A percentile compares a stretch with the other conserved stretches of the same genome.
Conservation (phyloP, 2,329 filamentous ascomycete genomes). For the Arthroderma sp. region DNA sequence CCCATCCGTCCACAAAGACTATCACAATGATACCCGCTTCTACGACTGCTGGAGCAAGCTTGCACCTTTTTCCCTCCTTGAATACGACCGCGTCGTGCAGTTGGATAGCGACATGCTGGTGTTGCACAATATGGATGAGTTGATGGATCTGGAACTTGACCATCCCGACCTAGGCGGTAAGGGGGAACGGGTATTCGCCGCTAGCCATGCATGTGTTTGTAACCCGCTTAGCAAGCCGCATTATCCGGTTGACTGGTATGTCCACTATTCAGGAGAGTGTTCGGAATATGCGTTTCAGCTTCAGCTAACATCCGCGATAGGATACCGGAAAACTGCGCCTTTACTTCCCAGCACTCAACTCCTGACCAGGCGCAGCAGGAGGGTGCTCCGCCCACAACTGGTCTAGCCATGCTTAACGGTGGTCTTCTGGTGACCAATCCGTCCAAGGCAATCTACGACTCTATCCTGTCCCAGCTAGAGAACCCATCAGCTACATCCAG, state of each 20-base stretch:
- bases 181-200: slow-evolving; percentile 61
- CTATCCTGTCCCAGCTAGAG: slow-evolving; percentile 36
- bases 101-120: slow-evolving; percentile 84
- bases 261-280: not conserved
- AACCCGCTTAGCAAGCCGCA: slow-evolving; percentile 67
- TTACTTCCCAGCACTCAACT: slow-evolving; percentile 42
- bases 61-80: slow-evolving; percentile 58
- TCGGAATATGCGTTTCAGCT: not conserved
- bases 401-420: slow-evolving; percentile 47
- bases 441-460: slow-evolving; percentile 38
- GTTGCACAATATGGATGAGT: slow-evolving; percentile 74
- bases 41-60: slow-evolving; percentile 87
- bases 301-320: slow-evolving; percentile 12
- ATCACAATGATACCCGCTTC: slow-evolving; percentile 66
- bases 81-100: slow-evolving; percentile 69
- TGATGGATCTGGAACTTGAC: slow-evolving; percentile 73
- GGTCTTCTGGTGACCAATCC: slow-evolving; percentile 51
- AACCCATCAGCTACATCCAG: slow-evolving; percentile 31
- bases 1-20: slow-evolving; percentile 53
- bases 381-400: slow-evolving; percentile 38
- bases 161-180: slow-evolving; percentile 35
- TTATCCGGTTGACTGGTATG: slow-evolving; percentile 61
- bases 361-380: slow-evolving; percentile 39
- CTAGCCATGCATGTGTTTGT: slow-evolving; percentile 73
- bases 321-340: slow-evolving; percentile 48